Evolutionary conservation across 2,329 filamentous ascomycete genomes (phyloP).

Genomic region (Scytalidium lignicola): DNA sequence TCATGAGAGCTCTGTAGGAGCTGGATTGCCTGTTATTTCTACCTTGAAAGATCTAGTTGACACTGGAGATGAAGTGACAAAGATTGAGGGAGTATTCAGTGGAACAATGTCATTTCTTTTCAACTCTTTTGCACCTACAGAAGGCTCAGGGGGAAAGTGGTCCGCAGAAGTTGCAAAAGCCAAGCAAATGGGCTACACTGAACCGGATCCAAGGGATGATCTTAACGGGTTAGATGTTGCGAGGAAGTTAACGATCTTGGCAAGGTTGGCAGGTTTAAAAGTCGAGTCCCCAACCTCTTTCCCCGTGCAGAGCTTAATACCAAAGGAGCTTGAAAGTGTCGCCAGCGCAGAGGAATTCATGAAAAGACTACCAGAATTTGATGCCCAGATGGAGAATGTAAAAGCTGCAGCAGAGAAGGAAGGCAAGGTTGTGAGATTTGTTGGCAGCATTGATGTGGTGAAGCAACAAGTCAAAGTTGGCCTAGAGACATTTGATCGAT

Average conservation of each 20-base stretch:
- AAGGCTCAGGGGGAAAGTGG: slow-evolving; percentile 74
- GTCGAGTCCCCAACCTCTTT: slow-evolving; percentile 83
- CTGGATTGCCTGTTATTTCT: slow-evolving; percentile 87
- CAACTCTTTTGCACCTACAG: slow-evolving; percentile 88
- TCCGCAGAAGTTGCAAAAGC: slow-evolving; percentile 88
- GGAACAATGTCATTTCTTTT: slow-evolving; percentile 98
- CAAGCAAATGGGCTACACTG: slow-evolving; percentile 87
- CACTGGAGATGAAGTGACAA: slow-evolving; percentile 85
- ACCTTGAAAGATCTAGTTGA: slow-evolving; percentile 91
- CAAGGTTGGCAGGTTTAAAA: slow-evolving; percentile 74
- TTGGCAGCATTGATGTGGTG: slow-evolving; percentile 86
- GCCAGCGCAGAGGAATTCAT: slow-evolving; percentile 82
- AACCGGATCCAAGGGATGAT: slow-evolving; percentile 82
- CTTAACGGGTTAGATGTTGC: slow-evolving; percentile 87
- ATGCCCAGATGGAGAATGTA: slow-evolving; percentile 81
- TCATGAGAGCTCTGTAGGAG: slow-evolving; percentile 92
- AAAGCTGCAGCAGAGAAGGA: slow-evolving; percentile 81
- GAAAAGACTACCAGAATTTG: slow-evolving; percentile 71
- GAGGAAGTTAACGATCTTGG: slow-evolving; percentile 93
- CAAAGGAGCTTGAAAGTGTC: slow-evolving; percentile 74
- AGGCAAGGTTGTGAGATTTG: slow-evolving; percentile 90
- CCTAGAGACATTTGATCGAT: slow-evolving; percentile 80
- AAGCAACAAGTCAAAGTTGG: slow-evolving; percentile 83
- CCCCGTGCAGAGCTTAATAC: slow-evolving; percentile 90
- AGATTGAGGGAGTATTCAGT: slow-evolving; percentile 95